phyloP scores from a whole-genome alignment of 2,329 filamentous ascomycete species.

The Pyrenophora seminiperda region DNA sequence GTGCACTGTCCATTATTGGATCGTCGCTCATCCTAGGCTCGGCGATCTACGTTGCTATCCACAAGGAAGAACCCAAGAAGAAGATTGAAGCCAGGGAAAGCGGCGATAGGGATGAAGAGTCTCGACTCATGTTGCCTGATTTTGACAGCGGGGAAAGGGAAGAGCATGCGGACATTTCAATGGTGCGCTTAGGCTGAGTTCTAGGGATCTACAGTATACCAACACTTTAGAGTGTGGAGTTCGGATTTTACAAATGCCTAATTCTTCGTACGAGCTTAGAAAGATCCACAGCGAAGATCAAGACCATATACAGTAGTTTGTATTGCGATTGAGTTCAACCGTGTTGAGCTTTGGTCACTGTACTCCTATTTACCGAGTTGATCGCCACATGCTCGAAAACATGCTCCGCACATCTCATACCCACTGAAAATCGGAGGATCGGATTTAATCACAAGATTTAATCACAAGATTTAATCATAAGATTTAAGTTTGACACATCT shows the following conservation, averaged over 20 bases:
- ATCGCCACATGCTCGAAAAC: too few relatives aligned
- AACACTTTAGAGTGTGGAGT: neutral
- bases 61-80: slow-evolving; percentile 50
- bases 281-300: too few relatives aligned
- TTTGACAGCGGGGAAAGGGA: slow-evolving; percentile 16
- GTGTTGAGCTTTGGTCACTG: too few relatives aligned
- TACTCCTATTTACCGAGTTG: too few relatives aligned
- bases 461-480: too few relatives aligned
- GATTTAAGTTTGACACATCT: too few relatives aligned
- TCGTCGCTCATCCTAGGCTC: slow-evolving; percentile 68
- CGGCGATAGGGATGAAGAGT: slow-evolving; percentile 40
- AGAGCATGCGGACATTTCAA: slow-evolving; percentile 21
- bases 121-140: slow-evolving; percentile 35
- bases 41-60: slow-evolving; percentile 67
- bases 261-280: neutral
- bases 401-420: too few relatives aligned
- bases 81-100: slow-evolving; percentile 16
- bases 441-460: too few relatives aligned
- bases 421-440: too few relatives aligned
- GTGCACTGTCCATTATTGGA: slow-evolving; percentile 63
- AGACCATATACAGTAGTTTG: too few relatives aligned
- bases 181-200: slow-evolving; percentile 25
- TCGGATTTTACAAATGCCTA: neutral
- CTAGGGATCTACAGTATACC: too few relatives aligned
- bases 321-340: too few relatives aligned